Conservation (phyloP, 306 rosid species). For the Morella rubra region DNA sequence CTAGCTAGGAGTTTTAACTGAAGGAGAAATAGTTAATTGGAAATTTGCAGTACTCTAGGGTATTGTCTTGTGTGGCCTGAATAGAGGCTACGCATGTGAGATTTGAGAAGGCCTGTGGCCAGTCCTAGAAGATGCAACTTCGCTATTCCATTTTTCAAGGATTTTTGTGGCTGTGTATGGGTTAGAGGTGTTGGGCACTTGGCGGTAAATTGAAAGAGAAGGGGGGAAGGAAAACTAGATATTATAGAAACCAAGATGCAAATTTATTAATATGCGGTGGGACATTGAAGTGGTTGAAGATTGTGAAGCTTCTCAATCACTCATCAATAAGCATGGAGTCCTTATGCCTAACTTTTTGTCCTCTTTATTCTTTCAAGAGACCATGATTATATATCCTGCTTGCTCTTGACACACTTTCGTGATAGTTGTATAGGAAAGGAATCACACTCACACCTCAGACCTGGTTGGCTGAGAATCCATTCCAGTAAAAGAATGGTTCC, state of each 20-base stretch:
- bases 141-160: no score
- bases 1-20: no score
- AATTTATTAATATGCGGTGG: slow-evolving; percentile 3
- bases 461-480: not conserved
- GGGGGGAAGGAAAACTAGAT: not conserved
- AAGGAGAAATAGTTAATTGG: no score
- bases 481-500: not conserved
- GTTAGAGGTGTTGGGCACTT: no score
- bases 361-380: slow-evolving; percentile 1
- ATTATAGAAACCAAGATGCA: not conserved
- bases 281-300: not conserved
- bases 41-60: no score
- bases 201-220: not conserved
- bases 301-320: slow-evolving; percentile 26
- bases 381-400: not conserved
- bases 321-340: slow-evolving; percentile 21
- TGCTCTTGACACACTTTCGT: no score
- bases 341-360: slow-evolving; percentile 28
- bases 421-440: no score
- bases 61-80: no score
- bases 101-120: no score
- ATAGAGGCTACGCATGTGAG: no score
- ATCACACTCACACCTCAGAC: no score
- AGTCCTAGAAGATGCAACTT: no score
- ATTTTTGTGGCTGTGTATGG: not conserved